Conservation (phyloP, 2,329 filamentous ascomycete genomes). For the Calonectria ilicicola region DNA sequence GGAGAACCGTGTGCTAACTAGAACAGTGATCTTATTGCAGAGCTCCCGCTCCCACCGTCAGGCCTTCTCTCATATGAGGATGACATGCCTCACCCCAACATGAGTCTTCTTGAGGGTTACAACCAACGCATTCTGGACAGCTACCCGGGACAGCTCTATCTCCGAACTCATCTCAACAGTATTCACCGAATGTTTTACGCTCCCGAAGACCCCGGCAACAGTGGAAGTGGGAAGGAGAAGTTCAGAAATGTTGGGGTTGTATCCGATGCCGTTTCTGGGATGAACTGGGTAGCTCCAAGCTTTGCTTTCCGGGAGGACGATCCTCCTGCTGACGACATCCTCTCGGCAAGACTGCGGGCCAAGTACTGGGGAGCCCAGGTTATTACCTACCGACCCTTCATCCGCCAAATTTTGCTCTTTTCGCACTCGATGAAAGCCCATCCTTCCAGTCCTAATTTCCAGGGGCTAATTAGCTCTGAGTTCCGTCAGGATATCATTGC, state of each 20-base stretch:
- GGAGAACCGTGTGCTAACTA: constrained; percentile 17
- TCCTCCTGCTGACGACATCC: constrained; percentile 78
- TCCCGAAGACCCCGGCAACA: constrained; percentile 51
- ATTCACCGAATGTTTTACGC: constrained; percentile 70
- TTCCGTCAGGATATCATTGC: constrained; percentile 52
- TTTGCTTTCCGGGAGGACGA: constrained; percentile 75
- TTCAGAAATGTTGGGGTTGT: constrained; percentile 61
- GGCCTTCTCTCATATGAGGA: constrained; percentile 72
- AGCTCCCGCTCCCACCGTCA: constrained; percentile 75
- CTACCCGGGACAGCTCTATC: constrained; percentile 73
- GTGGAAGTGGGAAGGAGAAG: constrained; percentile 49
- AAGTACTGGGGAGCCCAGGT: constrained; percentile 96
- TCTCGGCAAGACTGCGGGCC: constrained; percentile 85
- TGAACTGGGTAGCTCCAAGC: constrained; percentile 60
- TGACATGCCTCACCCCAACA: constrained; percentile 75
- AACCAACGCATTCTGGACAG: constrained; percentile 64
- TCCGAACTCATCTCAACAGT: constrained; percentile 73
- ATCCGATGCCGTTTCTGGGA: constrained; percentile 55
- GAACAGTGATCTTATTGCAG: constrained; percentile 88
- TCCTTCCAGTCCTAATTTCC: constrained; percentile 49
- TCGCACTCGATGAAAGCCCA: constrained; percentile 52
- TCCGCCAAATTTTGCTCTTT: constrained; percentile 67
- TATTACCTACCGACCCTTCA: constrained; percentile 87
- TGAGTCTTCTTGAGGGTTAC: constrained; percentile 57
- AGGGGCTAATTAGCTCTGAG: constrained; percentile 44